Base-by-base conservation (phyloP, 768 basidiomycete genomes). In the Phanerodontia chrysosporium region DNA sequence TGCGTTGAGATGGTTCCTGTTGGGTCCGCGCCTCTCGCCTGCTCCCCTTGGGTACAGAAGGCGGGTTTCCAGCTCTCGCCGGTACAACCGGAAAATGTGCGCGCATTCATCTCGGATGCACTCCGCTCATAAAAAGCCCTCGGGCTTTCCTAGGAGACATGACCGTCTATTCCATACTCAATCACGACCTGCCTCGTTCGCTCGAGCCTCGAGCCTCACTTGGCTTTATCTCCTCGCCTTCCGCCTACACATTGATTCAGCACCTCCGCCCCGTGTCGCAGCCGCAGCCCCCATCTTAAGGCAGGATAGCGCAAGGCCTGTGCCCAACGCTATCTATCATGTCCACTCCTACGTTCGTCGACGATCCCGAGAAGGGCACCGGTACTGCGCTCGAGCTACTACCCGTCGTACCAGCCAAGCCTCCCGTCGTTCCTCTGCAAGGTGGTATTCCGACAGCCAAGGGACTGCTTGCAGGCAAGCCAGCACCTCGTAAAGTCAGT, bases 291-390 rank as follows among this genome's bases (percentile, higher is more conserved):
- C 52, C 53, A 42, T 44, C 52, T 35, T 39, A 42, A 32, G 24
- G 32, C 29, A 36, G 22, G 35, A 53, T 39, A 53, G 52, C 52
- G 30, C 21, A 36, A 36, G 52, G 52, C 32, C 16, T 25, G 5
- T 24, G 22, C 52, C 35, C 24, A 53, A 39, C 52, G 24, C 32
- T 25, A 32, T 18, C 30, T 30, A 53, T 42, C 52, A 53, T 53
- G 52, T 53, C 52, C 27, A 36, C 52, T 14, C 52, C 52, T 7
- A 36, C 44, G 16, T 42, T 62, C 44, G 58, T 68, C 42, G 68
- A 71, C 49, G 69, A 68, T 42, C 69, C 70, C 13, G 72, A 73
- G 65, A 69, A 68, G 62, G 70, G 65, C 16, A 64, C 59, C 22
- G 51, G 64, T n/a, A 69, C 69, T 25, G n/a, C 46, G 12, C 49